These are phyloP conservation scores for Phytophthora agathidicida DNA, from an alignment of 352 stramenopile species.

Conservation along the genomic window DNA sequence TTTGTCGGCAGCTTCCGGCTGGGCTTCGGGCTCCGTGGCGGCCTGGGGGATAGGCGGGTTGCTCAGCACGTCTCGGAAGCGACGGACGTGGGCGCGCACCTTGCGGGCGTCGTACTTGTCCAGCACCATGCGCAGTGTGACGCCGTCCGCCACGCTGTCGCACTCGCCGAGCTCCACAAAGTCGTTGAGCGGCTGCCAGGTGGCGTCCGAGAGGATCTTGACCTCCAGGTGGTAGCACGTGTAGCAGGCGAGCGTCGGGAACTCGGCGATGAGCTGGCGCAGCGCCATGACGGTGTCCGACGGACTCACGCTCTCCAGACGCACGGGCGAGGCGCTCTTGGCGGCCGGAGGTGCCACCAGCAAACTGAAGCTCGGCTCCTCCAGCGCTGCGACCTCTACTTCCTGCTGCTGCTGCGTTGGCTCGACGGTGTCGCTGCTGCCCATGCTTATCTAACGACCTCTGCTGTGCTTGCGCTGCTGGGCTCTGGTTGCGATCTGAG, in stretches of 20 bases:
- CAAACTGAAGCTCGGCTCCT: slow-evolving; percentile 63
- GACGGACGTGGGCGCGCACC: slow-evolving; percentile 79
- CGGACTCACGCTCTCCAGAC: slow-evolving; percentile 73
- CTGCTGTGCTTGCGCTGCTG: slow-evolving; percentile 5
- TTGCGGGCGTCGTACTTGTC: slow-evolving; percentile 90
- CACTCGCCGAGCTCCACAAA: slow-evolving; percentile 89
- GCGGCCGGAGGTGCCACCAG: slow-evolving; percentile 54
- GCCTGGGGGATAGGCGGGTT: slow-evolving; percentile 86
- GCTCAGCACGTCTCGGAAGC: slow-evolving; percentile 80
- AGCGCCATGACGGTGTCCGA: slow-evolving; percentile 83
- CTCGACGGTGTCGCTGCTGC: slow-evolving; percentile 40
- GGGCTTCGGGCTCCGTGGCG: slow-evolving; percentile 24
- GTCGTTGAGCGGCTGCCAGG: slow-evolving; percentile 75
- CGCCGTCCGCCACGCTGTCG: slow-evolving; percentile 65
- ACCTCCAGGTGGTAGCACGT: slow-evolving; percentile 88
- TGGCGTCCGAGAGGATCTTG: slow-evolving; percentile 27
- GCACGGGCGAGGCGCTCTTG: slow-evolving; percentile 39
- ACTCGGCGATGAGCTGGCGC: slow-evolving; percentile 85
- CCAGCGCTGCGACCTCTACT: slow-evolving; percentile 14
- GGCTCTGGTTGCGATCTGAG: slow-evolving; percentile 20
- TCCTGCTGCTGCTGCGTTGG: slow-evolving; percentile 25
- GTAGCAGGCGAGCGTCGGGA: slow-evolving; percentile 81
- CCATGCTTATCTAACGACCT: slow-evolving; percentile 26
- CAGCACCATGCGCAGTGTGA: slow-evolving; percentile 79
- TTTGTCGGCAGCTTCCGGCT: slow-evolving; percentile 24